Evolutionary conservation across 148 eudicot genomes (phyloP).

Genomic region (Cornus suecica): DNA sequence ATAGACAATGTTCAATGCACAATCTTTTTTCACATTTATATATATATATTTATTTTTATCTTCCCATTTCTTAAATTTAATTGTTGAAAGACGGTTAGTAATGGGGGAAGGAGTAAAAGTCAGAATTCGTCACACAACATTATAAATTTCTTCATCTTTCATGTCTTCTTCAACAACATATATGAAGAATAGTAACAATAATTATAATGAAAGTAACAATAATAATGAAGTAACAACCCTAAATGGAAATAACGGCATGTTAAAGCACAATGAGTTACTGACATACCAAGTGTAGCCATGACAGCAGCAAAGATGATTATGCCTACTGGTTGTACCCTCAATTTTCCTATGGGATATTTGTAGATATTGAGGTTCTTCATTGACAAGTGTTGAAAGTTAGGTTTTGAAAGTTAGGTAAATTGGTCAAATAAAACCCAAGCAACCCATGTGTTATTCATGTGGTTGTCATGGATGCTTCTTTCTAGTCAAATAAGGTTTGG

Average conservation of each 20-base stretch:
- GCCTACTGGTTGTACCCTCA: conserved; percentile 97
- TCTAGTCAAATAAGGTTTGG: no score
- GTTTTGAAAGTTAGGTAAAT: no score
- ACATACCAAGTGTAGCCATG: conserved; percentile 93
- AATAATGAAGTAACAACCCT: neutral
- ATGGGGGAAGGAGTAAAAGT: neutral
- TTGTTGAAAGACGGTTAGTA: neutral
- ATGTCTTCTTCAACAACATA: neutral
- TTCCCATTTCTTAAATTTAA: no score
- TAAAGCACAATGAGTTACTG: conserved; percentile 30
- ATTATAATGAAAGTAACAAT: no score
- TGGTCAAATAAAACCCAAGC: no score
- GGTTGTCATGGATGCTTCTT: no score
- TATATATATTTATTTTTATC: no score
- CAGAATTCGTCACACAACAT: neutral
- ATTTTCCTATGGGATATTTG: conserved; percentile 88
- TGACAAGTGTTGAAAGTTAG: no score
- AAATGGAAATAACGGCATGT: neutral
- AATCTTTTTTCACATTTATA: no score
- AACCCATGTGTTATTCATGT: no score
- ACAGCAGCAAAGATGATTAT: conserved; percentile 89
- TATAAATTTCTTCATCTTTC: neutral
- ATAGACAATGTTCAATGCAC: neutral
- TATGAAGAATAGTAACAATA: no score
- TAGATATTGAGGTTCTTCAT: conserved; percentile 83